phyloP scores from a whole-genome alignment of 306 rosid genomes.

The Urtica urens region DNA sequence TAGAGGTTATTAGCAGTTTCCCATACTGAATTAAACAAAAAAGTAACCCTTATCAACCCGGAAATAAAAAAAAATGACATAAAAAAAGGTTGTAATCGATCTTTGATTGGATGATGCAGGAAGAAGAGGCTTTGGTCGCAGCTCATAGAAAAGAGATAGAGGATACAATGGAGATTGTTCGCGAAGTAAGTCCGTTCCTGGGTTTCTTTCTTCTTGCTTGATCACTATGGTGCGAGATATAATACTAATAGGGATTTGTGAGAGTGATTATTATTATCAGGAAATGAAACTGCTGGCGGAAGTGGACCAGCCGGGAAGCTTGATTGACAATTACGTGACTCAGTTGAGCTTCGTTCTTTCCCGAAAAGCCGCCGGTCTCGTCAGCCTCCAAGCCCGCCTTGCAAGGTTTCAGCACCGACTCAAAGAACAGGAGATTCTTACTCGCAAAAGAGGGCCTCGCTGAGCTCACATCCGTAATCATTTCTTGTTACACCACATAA shows the following conservation, averaged over 20 bases:
- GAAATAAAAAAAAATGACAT: no score
- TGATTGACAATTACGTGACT: constrained; percentile 71
- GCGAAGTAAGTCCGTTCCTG: constrained; percentile 57
- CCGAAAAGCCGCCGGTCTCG: constrained; percentile 88
- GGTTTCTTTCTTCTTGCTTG: neutral
- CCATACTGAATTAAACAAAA: no score
- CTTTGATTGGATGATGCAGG: no score
- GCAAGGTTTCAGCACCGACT: constrained; percentile 91
- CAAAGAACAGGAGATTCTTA: constrained; percentile 84
- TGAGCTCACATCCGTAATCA: constrained; percentile 21
- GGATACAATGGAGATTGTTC: constrained; percentile 98
- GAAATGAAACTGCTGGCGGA: constrained; percentile 95
- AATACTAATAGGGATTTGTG: no score
- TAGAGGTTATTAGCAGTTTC: no score
- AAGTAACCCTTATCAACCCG: no score
- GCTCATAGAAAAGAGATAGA: constrained; percentile 97
- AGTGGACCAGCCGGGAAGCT: constrained; percentile 96
- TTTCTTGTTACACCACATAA: no score
- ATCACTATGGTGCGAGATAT: neutral
- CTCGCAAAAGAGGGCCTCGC: constrained; percentile 82
- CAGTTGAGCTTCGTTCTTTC: constrained; percentile 84
- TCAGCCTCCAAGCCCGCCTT: constrained; percentile 86
- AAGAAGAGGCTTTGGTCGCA: constrained; percentile 87
- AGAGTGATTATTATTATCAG: constrained; percentile 25
- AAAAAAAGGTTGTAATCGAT: no score